Evolutionary conservation across 179 eudicot genomes (phyloP), one percentile per base, ranked within the genome.

Genomic region (Carnegiea gigantea): DNA sequence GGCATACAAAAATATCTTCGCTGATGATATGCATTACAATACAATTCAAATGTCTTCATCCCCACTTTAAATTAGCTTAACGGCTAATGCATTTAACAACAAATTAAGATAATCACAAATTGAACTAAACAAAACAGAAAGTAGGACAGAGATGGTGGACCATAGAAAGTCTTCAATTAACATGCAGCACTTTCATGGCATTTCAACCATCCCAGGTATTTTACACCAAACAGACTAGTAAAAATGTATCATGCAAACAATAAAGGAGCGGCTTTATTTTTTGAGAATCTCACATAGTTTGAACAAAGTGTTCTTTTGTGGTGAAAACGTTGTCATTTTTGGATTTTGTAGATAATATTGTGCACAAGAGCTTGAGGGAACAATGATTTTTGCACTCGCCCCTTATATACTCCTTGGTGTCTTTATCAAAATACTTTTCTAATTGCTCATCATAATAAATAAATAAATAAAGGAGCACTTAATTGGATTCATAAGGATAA

Each of bases 171-270:
- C 23, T 62, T 9, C 68, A n/a, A 62, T 9, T n/a, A 62, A 24
- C 1, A 67, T 9, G 17, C 15, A 17, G 30, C 17, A 67, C 1
- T 26, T 14, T 67, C 38, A 67, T n/a, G 33, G 11, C 71, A 60
- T 67, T 67, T 12, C 20, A 70, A 43, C 43, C 57, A 70, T 83
- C 67, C 44, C 44, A 77, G 68, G 48, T 49, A 77, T 26, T 67
- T 53, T 51, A 51, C 18, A 46, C 9, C 53, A 8, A 72, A 49
- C 49, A 72, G 23, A 74, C 49, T 73, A 20, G n/a, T 77, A 77
- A 26, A 40, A 73, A 53, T 30, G 21, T n/a, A 60, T 9, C 67
- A 60, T 60, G 67, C 67, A 60, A 28, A 28, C n/a, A 62, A 67
- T 28, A 67, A 67, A 67, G 71, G 71, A 57, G 62, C 23, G 4